Evolutionary conservation across 2,329 filamentous ascomycete genomes (phyloP).

Genomic region (Fusarium torulosum): DNA sequence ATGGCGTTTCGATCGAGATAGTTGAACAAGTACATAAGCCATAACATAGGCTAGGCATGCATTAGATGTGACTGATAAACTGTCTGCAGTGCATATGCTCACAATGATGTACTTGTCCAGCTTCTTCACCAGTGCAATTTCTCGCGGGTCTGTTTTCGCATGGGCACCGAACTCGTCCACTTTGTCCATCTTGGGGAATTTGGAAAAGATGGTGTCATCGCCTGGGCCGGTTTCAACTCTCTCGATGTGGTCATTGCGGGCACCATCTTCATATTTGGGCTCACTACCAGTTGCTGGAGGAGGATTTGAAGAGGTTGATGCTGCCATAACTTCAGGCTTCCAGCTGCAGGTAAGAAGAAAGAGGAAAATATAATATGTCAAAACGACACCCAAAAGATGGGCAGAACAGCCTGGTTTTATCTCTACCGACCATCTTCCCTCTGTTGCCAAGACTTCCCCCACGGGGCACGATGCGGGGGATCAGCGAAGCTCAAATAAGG

Average conservation of each 20-base stretch:
- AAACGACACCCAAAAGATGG: not conserved
- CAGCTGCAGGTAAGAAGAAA: rapidly evolving
- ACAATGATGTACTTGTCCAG: conserved; percentile 39
- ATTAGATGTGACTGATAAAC: not conserved
- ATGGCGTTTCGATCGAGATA: conserved; percentile 66
- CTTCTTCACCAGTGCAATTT: conserved; percentile 40
- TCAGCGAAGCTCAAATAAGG: conserved; percentile 16
- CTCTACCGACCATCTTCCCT: not conserved
- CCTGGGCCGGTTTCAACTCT: conserved; percentile 20
- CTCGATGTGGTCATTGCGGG: conserved; percentile 29
- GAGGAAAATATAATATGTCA: too few species aligned
- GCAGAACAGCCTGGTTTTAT: not conserved
- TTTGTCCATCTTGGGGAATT: conserved; percentile 39
- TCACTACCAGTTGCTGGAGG: not conserved
- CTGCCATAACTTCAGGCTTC: not conserved
- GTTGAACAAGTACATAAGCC: conserved; percentile 57
- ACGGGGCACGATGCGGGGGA: conserved; percentile 34
- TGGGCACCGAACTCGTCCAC: conserved; percentile 43
- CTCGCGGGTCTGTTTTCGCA: conserved; percentile 38
- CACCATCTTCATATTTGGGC: not conserved
- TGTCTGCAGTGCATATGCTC: not conserved
- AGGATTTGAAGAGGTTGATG: rapidly evolving
- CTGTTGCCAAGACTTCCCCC: conserved; percentile 17
- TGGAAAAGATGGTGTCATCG: conserved; percentile 27
- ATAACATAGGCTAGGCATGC: conserved; percentile 47